Conservation (phyloP, 2,329 filamentous ascomycete species). For the Fusarium sp. region DNA sequence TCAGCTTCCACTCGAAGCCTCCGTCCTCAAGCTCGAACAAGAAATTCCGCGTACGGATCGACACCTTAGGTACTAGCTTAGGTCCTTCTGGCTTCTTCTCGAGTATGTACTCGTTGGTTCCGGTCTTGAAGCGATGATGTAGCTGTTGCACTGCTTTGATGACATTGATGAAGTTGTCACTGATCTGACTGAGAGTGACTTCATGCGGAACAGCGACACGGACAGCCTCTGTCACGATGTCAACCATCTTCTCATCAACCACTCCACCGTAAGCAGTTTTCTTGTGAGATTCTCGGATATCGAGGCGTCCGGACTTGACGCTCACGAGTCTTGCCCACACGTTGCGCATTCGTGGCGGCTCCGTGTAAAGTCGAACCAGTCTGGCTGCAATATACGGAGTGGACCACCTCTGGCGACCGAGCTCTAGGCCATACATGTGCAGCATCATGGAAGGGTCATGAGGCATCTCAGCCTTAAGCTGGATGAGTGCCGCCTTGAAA, state of each 20-base stretch:
- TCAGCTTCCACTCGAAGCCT: slow-evolving; percentile 96
- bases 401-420: slow-evolving; percentile 87
- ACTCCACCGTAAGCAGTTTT: slow-evolving; percentile 69
- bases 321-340: slow-evolving; percentile 90
- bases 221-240: slow-evolving; percentile 86
- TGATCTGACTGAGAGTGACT: slow-evolving; percentile 86
- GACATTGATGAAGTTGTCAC: slow-evolving; percentile 93
- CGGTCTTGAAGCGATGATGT: slow-evolving; percentile 91
- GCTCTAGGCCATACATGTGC: slow-evolving; percentile 84
- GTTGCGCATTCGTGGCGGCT: slow-evolving; percentile 82
- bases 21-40: slow-evolving; percentile 96
- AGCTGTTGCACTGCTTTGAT: slow-evolving; percentile 89
- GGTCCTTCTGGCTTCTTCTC: slow-evolving; percentile 87
- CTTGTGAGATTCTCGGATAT: slow-evolving; percentile 80
- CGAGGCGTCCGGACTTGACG: slow-evolving; percentile 82
- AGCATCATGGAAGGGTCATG: slow-evolving; percentile 91
- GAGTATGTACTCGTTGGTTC: slow-evolving; percentile 87
- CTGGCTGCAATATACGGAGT: slow-evolving; percentile 82
- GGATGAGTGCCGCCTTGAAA: slow-evolving; percentile 81
- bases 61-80: slow-evolving; percentile 87
- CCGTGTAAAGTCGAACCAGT: slow-evolving; percentile 85
- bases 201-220: slow-evolving; percentile 91
- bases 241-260: slow-evolving; percentile 82
- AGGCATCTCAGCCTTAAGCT: slow-evolving; percentile 90
- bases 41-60: slow-evolving; percentile 81